These are phyloP conservation scores for Ramalina peruviana DNA, from an alignment of 495 filamentous ascomycete species.

Conservation along the genomic window DNA sequence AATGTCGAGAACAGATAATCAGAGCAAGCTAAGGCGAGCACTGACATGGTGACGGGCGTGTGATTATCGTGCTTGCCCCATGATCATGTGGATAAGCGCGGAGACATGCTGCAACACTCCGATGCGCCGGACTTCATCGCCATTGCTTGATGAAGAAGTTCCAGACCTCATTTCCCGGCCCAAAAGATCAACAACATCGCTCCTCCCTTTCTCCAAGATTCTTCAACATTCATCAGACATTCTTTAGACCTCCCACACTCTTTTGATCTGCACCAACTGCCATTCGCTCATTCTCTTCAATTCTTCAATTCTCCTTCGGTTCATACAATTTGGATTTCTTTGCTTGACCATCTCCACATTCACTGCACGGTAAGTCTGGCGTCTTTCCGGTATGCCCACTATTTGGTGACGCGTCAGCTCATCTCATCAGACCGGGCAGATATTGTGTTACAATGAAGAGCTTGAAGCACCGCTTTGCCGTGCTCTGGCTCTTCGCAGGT, in stretches of 20 bases:
- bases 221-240: constrained; percentile 8
- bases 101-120: too few relatives aligned
- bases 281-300: constrained; percentile 1
- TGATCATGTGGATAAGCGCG: too few relatives aligned
- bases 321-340: background rate
- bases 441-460: background rate
- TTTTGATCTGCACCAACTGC: background rate
- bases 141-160: background rate
- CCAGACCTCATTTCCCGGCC: background rate
- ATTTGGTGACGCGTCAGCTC: too few relatives aligned
- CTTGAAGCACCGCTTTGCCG: background rate
- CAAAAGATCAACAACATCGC: background rate
- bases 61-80: background rate
- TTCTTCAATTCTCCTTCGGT: background rate
- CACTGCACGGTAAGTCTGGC: too few relatives aligned
- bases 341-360: too few relatives aligned
- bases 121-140: background rate
- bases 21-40: too few relatives aligned
- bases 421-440: too few relatives aligned
- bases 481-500: constrained; percentile 1
- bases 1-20: too few relatives aligned
- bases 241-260: constrained; percentile 3
- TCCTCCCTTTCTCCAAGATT: background rate
- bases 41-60: background rate
- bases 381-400: too few relatives aligned